Base-by-base conservation (phyloP, 2,329 filamentous ascomycete genomes). In the Ascochyta clinopodiicola region DNA sequence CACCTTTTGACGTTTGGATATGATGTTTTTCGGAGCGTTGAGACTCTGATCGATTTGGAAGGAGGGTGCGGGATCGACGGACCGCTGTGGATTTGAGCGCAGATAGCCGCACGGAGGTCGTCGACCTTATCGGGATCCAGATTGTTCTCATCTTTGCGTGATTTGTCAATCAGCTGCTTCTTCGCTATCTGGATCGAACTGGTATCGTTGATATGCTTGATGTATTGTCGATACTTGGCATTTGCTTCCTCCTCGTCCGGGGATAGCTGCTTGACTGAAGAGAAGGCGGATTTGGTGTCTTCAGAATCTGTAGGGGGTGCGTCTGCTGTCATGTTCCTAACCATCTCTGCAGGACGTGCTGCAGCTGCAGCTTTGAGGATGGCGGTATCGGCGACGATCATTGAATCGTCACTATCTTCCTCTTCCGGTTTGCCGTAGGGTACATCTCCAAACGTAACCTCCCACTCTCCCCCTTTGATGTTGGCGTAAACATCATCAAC, bases 401-500 rank as follows among this genome's bases (percentile, higher is more conserved):
- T 45, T 66, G 69, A 60, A 78, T 74, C 77, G 35, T 77, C 68
- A 13, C 67, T 67, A 56, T 79, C 74, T 36, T 71, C 65, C 3
- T 66, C 69, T 69, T 72, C 50, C 68, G 74, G 66, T 21, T 60
- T 51, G n/a, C 66, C 66, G 38, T 69, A 69, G 3, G 56, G 57
- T 9, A 69, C 63, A 19, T 60, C 57, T 7, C 75, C 78, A 61
- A 83, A 82, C 0, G 77, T 81, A 75, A 83, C 82, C 65, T 83
- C 81, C 57, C 66, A 69, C 8, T 80, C 71, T n/a, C 79, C 80
- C 21, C 81, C 81, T 64, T 84, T 84, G 43, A 84, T 66, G 62
- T 83, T 84, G n/a, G 77, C 80, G 62, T 79, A 84, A 10, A 83
- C 80, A 56, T 84, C 80, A 4, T 79, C 78, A 31, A 84, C 75